Conservation (phyloP, 1,284 basidiomycete species). For the Ceratobasidium sp. region DNA sequence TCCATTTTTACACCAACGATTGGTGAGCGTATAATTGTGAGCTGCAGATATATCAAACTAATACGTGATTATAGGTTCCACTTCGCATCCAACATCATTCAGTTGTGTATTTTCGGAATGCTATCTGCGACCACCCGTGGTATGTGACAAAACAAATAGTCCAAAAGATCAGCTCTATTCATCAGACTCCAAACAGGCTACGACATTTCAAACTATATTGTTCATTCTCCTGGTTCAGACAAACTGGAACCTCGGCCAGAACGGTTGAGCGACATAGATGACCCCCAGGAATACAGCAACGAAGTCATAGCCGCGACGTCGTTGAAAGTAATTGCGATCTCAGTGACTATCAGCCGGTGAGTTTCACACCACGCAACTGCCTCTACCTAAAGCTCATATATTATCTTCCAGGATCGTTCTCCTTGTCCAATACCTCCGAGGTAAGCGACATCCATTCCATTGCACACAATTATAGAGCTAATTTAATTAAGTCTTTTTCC, state of each 20-base stretch:
- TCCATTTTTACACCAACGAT: too few relatives aligned
- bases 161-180: too few relatives aligned
- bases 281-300: not conserved
- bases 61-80: too few relatives aligned
- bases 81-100: too few relatives aligned
- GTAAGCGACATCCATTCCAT: not conserved
- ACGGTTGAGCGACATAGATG: not conserved
- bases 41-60: too few relatives aligned
- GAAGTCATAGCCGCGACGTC: constrained; percentile 2
- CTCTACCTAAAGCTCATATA: not conserved
- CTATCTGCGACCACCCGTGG: too few relatives aligned
- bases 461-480: not conserved
- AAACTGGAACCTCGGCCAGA: not conserved
- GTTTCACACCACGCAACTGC: not conserved
- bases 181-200: constrained; percentile 14
- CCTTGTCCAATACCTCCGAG: constrained; percentile 21
- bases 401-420: not conserved
- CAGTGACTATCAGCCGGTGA: constrained; percentile 20
- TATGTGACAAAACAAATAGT: too few relatives aligned
- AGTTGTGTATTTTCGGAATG: too few relatives aligned
- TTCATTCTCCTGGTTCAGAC: constrained; percentile 13
- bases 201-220: constrained; percentile 25
- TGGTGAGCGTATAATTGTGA: too few relatives aligned
- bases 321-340: constrained; percentile 9
- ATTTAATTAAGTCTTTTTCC: not conserved